Base-by-base conservation (phyloP, 257 asterid species). In the Penstemon barbatus region DNA sequence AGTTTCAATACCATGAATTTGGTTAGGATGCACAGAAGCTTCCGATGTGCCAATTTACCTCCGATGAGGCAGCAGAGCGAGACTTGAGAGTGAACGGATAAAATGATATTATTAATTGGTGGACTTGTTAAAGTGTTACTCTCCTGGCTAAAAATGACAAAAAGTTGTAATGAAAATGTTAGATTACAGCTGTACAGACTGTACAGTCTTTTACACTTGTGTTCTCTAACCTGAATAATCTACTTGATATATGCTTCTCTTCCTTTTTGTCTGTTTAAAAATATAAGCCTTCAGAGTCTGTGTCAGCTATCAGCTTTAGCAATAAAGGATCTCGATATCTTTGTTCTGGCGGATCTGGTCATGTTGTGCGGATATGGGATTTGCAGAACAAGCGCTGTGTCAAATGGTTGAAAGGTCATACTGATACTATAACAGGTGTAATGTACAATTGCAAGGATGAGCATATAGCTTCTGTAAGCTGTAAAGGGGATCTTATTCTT, bases 391-490 rank as follows among this genome's bases (percentile, higher is more conserved):
- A 83, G 81, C 87, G 96, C 42, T 94, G 99, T 56, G 85, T 91
- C 65, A 91, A 91, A 89, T 84, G 95, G 97, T 81, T 91, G 85
- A 94, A 88, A 87, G 99, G 99, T 63, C 99, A 94, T 63, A 84
- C 88, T 40, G 95, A 87, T 82, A 81, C 95, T 5, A 87, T 94
- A 68, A 91, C 95, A n/a, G 95, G 96, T 68, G 92, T 84, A 56
- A 80, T 87, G 93, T 91, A 91, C 86, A 94, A 94, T 75, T 94
- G 99, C 81, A 94, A 86, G 80, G 99, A 94, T 78, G 99, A 94
- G 73, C 97, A 94, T 76, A 79, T 94, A 77, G 98, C 98, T 77
- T 94, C 99, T 56, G 87, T 85, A 61, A 91, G 99, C 73, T 92
- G 92, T 77, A 91, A 86, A 75, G 99, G 99, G 48, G 89, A 87